Conservation (phyloP, 1,284 basidiomycete species). For the Ceratobasidium papillatum region DNA sequence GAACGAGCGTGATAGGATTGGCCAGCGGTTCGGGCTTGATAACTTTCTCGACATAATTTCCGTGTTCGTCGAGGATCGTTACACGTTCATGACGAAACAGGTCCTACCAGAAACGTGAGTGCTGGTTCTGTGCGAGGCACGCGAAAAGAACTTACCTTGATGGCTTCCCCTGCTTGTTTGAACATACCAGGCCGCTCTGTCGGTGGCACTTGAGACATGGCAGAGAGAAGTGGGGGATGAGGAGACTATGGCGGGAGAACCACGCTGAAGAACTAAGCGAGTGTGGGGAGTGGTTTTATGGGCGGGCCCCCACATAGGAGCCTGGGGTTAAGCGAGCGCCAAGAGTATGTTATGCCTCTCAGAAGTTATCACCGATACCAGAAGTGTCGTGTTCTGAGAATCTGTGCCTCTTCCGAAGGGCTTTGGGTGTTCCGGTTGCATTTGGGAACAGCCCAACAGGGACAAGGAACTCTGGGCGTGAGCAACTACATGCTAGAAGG, state of each 20-base stretch:
- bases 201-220: conserved; percentile 26
- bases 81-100: conserved; percentile 38
- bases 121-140: neutral
- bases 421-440: neutral
- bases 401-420: conserved; percentile 4
- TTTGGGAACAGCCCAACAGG: neutral
- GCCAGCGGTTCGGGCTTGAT: conserved; percentile 37
- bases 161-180: conserved; percentile 28
- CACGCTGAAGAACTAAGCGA: conserved; percentile 5
- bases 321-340: neutral
- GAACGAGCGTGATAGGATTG: conserved; percentile 53
- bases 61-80: conserved; percentile 37
- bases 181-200: conserved; percentile 33
- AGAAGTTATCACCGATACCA: neutral
- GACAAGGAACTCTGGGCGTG: neutral
- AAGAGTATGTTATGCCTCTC: neutral
- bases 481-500: neutral
- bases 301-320: conserved; percentile 7
- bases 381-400: conserved; percentile 9
- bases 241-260: conserved; percentile 23
- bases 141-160: conserved; percentile 24
- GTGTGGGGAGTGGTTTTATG: conserved; percentile 13
- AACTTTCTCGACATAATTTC: conserved; percentile 34
- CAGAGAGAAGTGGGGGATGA: conserved; percentile 2
- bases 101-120: conserved; percentile 14